Base-by-base conservation (phyloP, 139 green algal genomes). In the Chlorella vulgaris region DNA sequence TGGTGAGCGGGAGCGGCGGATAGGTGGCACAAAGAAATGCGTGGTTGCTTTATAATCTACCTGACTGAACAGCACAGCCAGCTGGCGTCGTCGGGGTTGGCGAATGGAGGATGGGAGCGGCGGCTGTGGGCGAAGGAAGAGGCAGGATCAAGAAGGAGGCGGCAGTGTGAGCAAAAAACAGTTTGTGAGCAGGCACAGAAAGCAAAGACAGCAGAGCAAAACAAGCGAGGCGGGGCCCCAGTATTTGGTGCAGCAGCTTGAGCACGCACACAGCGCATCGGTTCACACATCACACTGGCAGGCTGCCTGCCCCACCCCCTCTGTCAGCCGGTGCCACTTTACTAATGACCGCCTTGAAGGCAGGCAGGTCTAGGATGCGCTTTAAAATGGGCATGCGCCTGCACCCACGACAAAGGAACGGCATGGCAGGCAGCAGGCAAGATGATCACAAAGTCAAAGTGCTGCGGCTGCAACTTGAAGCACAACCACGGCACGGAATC, bases 311-410 rank as follows among this genome's bases (percentile, higher is more conserved):
- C n/a, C n/a, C n/a, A n/a, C n/a, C n/a, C 35, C 74, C 74, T 7
- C 80, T 40, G n/a, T 35, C 73, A 21, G 51, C 51, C 0, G 91
- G 89, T 39, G 91, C 88, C 22, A 94, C 78, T 62, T 86, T 91
- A 40, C 94, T 95, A 38, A 94, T 67, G 7, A 92, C 92, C 81
- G 80, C 82, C 78, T 97, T 97, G 15, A 98, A 82, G 26, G 89
- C 55, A 0, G 95, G 95, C 21, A 93, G 13, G 80, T 98, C 95
- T 40, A 98, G 87, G 10, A 96, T 66, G 67, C 87, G 91, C 31
- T 90, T 88, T 21, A 97, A 55, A 47, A 96, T 75, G 0, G 94
- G 94, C 69, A 97, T 80, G 39, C 89, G 63, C 69, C 73, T 79
- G 73, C 73, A 51, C 50, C 10, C n/a, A 31, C 24, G 36, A n/a